Percentiles rank a stretch among this genome's conserved stretches.
Evolutionary conservation across 2,329 filamentous ascomycete genomes (phyloP).

Genomic region (Macrophomina phaseolina): DNA sequence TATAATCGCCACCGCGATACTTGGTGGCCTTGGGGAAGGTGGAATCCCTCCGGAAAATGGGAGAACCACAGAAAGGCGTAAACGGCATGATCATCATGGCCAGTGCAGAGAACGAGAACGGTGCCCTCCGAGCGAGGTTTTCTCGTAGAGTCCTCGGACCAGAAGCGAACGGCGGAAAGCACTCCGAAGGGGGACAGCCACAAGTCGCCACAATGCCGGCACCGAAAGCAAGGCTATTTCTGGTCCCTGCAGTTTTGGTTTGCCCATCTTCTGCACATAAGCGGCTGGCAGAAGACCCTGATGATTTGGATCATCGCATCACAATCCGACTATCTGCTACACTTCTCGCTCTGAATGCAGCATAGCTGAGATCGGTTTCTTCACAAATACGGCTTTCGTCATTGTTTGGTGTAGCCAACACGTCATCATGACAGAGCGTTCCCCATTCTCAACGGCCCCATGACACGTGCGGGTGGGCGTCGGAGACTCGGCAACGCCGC

Average conservation of each 20-base stretch:
- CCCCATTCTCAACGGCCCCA: conserved; percentile 8
- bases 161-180: conserved; percentile 1
- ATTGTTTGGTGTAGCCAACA: not conserved
- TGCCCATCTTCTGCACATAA: conserved; percentile 1
- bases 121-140: not conserved
- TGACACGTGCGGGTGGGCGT: not conserved
- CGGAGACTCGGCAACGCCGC: not conserved
- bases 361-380: not conserved
- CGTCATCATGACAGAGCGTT: conserved; percentile 8
- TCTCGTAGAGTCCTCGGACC: not conserved
- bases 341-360: not conserved
- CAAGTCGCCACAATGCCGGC: not conserved
- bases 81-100: conserved; percentile 15
- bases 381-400: not conserved
- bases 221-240: not conserved
- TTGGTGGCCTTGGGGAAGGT: not conserved
- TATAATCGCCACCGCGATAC: conserved; percentile 8
- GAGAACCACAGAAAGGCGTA: not conserved
- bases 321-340: not conserved
- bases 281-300: conserved; percentile 4
- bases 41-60: not conserved
- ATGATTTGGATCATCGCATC: not conserved
- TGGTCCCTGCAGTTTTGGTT: conserved; percentile 5
- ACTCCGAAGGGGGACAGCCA: not conserved
- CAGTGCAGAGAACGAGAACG: not conserved